phyloP scores from a whole-genome alignment of 208 protist genomes.

The Trypanosoma conorhini region DNA sequence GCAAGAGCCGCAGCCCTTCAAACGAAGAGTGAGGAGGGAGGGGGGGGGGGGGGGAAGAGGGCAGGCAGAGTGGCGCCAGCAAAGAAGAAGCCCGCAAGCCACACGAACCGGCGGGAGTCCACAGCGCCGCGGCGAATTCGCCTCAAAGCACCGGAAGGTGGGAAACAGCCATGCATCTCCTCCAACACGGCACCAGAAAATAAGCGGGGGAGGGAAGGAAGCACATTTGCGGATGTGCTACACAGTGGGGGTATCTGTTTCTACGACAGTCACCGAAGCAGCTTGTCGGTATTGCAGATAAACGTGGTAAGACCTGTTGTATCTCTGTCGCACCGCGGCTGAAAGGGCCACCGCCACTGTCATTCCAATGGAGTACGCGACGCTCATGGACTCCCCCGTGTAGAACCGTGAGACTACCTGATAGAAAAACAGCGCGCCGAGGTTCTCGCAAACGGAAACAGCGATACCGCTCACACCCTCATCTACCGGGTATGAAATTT shows the following conservation, averaged over 20 bases:
- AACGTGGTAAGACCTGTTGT: conserved; percentile 57
- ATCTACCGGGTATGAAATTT: conserved; percentile 87
- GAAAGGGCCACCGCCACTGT: conserved; percentile 66
- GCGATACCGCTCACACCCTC: conserved; percentile 84
- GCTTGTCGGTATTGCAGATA: conserved; percentile 22
- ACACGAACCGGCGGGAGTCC: neutral
- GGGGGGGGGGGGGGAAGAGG: too few species aligned
- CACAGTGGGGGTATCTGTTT: neutral
- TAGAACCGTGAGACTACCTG: conserved; percentile 78
- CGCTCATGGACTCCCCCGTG: conserved; percentile 70
- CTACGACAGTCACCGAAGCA: neutral
- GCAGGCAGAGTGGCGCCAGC: neutral
- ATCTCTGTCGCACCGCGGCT: conserved; percentile 73
- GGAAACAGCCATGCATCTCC: neutral
- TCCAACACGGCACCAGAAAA: neutral
- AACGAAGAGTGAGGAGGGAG: neutral
- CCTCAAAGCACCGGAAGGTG: neutral
- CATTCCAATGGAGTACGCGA: conserved; percentile 87
- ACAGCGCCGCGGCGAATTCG: neutral
- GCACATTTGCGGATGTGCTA: neutral
- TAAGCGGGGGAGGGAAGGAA: neutral
- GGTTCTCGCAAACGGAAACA: conserved; percentile 82
- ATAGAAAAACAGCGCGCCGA: conserved; percentile 81
- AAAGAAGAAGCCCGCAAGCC: neutral
- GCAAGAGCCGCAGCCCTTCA: neutral